Conservation (phyloP, 345 rosid genomes). For the Hibiscus mutabilis region DNA sequence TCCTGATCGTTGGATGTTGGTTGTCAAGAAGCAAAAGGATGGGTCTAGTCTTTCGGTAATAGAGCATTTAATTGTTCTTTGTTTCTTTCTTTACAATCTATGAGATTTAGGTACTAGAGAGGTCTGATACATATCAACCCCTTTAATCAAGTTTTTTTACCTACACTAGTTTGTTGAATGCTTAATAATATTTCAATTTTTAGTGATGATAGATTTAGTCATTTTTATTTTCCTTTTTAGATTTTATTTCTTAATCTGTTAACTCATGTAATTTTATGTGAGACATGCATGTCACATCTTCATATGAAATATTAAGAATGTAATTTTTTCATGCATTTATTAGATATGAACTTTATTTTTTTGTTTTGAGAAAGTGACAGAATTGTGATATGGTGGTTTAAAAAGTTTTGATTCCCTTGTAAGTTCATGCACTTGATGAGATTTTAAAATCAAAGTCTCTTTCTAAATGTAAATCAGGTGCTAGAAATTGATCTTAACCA, state of each 20-base stretch:
- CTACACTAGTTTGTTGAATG: slow-evolving; percentile 1
- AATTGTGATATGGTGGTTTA: neutral
- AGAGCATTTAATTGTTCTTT: neutral
- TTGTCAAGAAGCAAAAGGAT: neutral
- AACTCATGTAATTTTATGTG: neutral
- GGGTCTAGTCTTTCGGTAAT: slow-evolving; percentile 17
- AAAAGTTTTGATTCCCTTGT: slow-evolving; percentile 3
- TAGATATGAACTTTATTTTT: neutral
- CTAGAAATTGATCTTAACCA: neutral
- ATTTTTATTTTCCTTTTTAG: neutral
- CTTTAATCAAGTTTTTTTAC: slow-evolving; percentile 6
- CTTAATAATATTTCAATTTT: neutral
- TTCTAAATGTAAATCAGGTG: neutral
- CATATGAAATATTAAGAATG: neutral
- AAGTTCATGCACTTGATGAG: slow-evolving; percentile 1
- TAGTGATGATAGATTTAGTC: neutral
- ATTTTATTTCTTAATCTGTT: slow-evolving; percentile 12
- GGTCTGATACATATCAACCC: neutral
- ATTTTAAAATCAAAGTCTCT: neutral
- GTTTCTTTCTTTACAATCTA: neutral
- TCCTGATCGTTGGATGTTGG: slow-evolving; percentile 17
- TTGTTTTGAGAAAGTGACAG: slow-evolving; percentile 6
- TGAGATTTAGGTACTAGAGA: neutral
- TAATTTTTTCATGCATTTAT: neutral
- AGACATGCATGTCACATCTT: slow-evolving; percentile 5